These are phyloP conservation scores for Marasmius sp. DNA, from an alignment of 1,284 basidiomycete species.

Conservation along the genomic window DNA sequence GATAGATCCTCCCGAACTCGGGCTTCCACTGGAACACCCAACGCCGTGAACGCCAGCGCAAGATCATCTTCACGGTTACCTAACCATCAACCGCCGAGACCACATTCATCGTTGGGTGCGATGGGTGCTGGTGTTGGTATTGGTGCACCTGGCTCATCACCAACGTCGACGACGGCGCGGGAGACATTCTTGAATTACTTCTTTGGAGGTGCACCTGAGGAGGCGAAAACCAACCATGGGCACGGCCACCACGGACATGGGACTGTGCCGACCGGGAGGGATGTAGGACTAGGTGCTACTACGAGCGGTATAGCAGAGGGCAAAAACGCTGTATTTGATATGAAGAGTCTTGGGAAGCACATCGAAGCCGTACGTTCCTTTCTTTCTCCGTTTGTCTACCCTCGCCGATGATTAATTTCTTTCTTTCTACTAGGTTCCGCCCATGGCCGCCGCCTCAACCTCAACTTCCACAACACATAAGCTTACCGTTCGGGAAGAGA, in stretches of 20 bases:
- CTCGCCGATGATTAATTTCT: slow-evolving; percentile 12
- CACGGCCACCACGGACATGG: slow-evolving; percentile 20
- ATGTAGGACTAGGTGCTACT: slow-evolving; percentile 42
- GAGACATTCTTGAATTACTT: slow-evolving; percentile 96
- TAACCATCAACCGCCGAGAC: slow-evolving; percentile 20
- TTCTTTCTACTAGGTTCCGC: not conserved
- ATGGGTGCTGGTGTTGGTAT: slow-evolving; percentile 14
- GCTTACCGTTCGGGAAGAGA: slow-evolving; percentile 84
- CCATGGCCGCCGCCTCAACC: not conserved
- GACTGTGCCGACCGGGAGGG: slow-evolving; percentile 55
- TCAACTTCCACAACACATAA: slow-evolving; percentile 26
- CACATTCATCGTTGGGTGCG: slow-evolving; percentile 32
- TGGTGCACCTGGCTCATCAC: slow-evolving; percentile 37
- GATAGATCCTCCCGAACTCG: slow-evolving; percentile 58
- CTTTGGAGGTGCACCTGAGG: slow-evolving; percentile 74
- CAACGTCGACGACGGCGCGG: slow-evolving; percentile 51
- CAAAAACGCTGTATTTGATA: slow-evolving; percentile 85
- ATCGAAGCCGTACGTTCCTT: slow-evolving; percentile 78
- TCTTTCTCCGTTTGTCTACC: slow-evolving; percentile 10
- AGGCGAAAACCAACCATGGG: slow-evolving; percentile 34
- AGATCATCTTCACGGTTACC: slow-evolving; percentile 39
- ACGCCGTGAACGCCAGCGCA: slow-evolving; percentile 30
- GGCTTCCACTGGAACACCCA: slow-evolving; percentile 24
- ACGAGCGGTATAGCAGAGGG: too few species aligned
- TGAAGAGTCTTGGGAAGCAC: slow-evolving; percentile 98